Evolutionary conservation across 78 protist species (phyloP).

Genomic region (Parvularia atlantis): DNA sequence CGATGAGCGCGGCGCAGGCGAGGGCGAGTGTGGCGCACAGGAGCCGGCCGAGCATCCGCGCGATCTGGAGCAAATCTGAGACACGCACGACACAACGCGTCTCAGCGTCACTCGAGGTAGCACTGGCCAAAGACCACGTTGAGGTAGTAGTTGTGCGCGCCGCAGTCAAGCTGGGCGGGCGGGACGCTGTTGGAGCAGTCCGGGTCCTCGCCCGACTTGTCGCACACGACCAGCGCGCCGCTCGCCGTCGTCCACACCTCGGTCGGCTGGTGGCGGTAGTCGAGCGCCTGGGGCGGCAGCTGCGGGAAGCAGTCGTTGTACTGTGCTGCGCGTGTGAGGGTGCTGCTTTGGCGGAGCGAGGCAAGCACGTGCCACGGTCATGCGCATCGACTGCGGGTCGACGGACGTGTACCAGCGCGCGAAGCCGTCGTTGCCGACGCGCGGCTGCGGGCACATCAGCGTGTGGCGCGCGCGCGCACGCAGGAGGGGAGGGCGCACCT

Average conservation of each 20-base stretch:
- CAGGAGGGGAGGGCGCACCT: too few species aligned
- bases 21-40: too few species aligned
- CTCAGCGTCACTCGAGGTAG: too few species aligned
- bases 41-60: too few species aligned
- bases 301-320: background rate
- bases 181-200: background rate
- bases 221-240: background rate
- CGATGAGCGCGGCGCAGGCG: too few species aligned
- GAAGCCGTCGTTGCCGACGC: background rate
- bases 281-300: background rate
- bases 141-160: background rate
- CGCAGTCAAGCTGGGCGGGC: background rate
- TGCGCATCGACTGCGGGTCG: too few species aligned
- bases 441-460: too few species aligned
- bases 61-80: too few species aligned
- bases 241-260: background rate
- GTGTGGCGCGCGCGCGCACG: too few species aligned
- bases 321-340: background rate
- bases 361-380: too few species aligned
- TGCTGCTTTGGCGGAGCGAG: too few species aligned
- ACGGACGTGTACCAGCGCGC: background rate
- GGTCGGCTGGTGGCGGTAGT: background rate
- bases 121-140: background rate
- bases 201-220: background rate
- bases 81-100: too few species aligned